phyloP scores from a whole-genome alignment of 169 alveolate species.

The Plasmodium inui region DNA sequence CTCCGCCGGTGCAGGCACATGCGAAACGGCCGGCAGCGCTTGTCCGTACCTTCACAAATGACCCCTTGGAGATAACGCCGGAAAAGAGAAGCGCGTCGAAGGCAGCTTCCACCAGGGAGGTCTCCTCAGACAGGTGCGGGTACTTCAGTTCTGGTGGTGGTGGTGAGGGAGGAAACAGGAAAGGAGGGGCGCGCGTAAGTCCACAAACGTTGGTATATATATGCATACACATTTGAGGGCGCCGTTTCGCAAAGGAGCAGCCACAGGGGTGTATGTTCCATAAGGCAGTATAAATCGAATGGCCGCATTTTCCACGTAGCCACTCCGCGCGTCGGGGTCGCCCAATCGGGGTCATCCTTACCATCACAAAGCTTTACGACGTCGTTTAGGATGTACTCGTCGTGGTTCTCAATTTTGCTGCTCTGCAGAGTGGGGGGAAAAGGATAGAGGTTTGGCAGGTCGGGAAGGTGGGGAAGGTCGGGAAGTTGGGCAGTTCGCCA shows the following conservation, averaged over 20 bases:
- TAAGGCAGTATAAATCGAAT: too few relatives aligned
- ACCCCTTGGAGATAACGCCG: conserved; percentile 55
- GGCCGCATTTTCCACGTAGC: neutral
- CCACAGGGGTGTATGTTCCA: too few relatives aligned
- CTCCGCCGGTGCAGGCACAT: neutral
- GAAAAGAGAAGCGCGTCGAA: conserved; percentile 51
- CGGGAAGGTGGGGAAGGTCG: too few relatives aligned
- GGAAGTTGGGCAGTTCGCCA: too few relatives aligned
- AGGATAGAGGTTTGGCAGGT: neutral
- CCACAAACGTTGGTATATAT: neutral
- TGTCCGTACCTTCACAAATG: conserved; percentile 45
- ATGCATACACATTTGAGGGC: neutral
- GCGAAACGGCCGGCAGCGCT: neutral
- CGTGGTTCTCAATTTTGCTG: conserved; percentile 76
- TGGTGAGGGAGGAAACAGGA: neutral
- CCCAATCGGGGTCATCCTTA: neutral
- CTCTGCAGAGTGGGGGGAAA: conserved; percentile 10
- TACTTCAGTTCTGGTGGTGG: conserved; percentile 35
- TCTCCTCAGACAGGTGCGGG: conserved; percentile 73
- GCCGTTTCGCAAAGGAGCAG: too few relatives aligned
- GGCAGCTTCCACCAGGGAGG: conserved; percentile 56
- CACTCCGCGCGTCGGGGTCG: neutral
- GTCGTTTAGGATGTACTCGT: conserved; percentile 59
- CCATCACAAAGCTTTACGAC: conserved; percentile 44
- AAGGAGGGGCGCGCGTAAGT: neutral